These are phyloP conservation scores for Periconia macrospinosa DNA, from an alignment of 2,329 filamentous ascomycete species.

Conservation along the genomic window DNA sequence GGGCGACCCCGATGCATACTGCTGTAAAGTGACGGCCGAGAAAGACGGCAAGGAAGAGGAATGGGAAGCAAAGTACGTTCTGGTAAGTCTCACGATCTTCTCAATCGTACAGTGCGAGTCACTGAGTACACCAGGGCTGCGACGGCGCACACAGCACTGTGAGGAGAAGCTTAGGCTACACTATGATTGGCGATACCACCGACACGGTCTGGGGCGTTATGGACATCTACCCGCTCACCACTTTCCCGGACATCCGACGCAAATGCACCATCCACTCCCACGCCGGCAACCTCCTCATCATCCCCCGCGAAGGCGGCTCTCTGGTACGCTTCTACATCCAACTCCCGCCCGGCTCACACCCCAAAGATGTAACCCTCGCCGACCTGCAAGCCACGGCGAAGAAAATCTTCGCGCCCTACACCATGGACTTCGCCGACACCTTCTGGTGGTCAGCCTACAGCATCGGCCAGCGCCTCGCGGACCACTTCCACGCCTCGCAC, in stretches of 20 bases:
- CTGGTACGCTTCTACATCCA: constrained; percentile 67
- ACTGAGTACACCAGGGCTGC: constrained; percentile 47
- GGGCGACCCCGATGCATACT: constrained; percentile 31
- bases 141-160: constrained; percentile 58
- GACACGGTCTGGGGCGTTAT: constrained; percentile 62
- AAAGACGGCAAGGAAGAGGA: constrained; percentile 31
- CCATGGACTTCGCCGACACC: constrained; percentile 58
- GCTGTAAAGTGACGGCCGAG: constrained; percentile 35
- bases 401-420: constrained; percentile 58
- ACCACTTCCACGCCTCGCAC: constrained; percentile 66
- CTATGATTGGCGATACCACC: constrained; percentile 62
- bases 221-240: constrained; percentile 54
- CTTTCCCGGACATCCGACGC: constrained; percentile 56
- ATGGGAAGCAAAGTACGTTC: constrained; percentile 43
- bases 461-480: constrained; percentile 71
- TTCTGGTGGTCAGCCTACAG: constrained; percentile 75
- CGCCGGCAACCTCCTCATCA: constrained; percentile 52
- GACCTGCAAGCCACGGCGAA: constrained; percentile 57
- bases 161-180: constrained; percentile 54
- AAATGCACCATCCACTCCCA: constrained; percentile 53
- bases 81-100: constrained; percentile 24
- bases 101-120: neutral
- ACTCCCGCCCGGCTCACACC: constrained; percentile 53
- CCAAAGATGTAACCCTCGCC: constrained; percentile 56
- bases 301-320: constrained; percentile 57